Percentiles rank a stretch among this genome's conserved stretches.
These are phyloP conservation scores for Colletotrichum agaves DNA, from an alignment of 2,329 filamentous ascomycete species.

Conservation along the genomic window DNA sequence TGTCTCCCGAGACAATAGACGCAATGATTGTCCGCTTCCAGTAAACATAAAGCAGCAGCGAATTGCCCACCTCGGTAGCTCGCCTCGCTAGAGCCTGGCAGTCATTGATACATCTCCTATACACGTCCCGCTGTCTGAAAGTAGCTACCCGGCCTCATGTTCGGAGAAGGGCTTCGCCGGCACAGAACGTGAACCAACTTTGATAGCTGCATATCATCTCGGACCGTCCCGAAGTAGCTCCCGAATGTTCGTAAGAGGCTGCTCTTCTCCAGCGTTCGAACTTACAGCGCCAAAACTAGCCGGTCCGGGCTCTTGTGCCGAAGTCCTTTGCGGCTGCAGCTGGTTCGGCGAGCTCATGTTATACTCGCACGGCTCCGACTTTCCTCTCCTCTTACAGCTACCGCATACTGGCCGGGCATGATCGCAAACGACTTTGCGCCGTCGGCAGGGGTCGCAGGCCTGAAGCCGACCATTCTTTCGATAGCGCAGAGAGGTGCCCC, in stretches of 20 bases:
- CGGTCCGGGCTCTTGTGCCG: neutral
- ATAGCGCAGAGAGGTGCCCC: slow-evolving; percentile 18
- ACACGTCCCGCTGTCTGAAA: slow-evolving; percentile 39
- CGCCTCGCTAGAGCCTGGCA: slow-evolving; percentile 48
- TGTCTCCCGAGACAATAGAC: slow-evolving; percentile 53
- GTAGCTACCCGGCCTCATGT: slow-evolving; percentile 10
- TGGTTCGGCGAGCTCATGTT: slow-evolving; percentile 10
- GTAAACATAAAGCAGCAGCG: slow-evolving; percentile 50
- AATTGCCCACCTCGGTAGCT: slow-evolving; percentile 45
- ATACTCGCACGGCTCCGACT: slow-evolving; percentile 50
- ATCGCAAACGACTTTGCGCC: slow-evolving; percentile 56
- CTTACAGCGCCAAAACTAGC: neutral
- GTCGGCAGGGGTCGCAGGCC: slow-evolving; percentile 51
- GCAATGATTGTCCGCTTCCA: slow-evolving; percentile 49
- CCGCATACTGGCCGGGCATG: slow-evolving; percentile 52
- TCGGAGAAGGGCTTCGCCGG: slow-evolving; percentile 34
- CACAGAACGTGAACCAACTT: slow-evolving; percentile 40
- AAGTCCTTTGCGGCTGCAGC: neutral
- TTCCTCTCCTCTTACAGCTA: slow-evolving; percentile 50
- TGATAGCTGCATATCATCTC: slow-evolving; percentile 15
- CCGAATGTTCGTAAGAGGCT: slow-evolving; percentile 33
- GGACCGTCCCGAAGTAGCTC: slow-evolving; percentile 37
- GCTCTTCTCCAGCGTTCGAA: neutral
- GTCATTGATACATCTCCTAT: slow-evolving; percentile 45
- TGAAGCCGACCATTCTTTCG: slow-evolving; percentile 34